These are phyloP conservation scores for Zangia roseola DNA, from an alignment of 768 basidiomycete species.

Conservation along the genomic window DNA sequence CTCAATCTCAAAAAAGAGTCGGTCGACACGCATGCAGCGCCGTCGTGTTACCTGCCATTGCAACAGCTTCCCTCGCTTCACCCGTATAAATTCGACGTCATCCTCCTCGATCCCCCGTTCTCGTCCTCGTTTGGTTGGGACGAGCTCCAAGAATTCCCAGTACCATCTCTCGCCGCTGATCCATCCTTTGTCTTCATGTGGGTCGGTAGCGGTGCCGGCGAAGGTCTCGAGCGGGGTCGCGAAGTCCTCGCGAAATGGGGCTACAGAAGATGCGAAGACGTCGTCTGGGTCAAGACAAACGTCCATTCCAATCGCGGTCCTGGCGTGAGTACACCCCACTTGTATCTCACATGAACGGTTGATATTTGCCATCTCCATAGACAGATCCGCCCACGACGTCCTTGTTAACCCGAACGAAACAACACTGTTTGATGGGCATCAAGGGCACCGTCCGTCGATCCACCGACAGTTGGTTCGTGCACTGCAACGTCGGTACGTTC, in stretches of 20 bases:
- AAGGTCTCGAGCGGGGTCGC: constrained; percentile 87
- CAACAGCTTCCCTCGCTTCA: constrained; percentile 55
- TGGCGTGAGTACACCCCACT: constrained; percentile 49
- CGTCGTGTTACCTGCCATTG: constrained; percentile 70
- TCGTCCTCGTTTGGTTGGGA: constrained; percentile 87
- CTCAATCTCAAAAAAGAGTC: constrained; percentile 80
- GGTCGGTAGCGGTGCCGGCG: constrained; percentile 90
- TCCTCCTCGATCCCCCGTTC: constrained; percentile 89
- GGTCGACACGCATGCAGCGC: constrained; percentile 65
- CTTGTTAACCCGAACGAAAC: constrained; percentile 85
- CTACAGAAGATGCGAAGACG: constrained; percentile 91
- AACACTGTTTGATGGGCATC: constrained; percentile 97
- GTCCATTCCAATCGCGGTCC: constrained; percentile 66
- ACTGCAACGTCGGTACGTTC: constrained; percentile 89
- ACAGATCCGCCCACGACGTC: constrained; percentile 86
- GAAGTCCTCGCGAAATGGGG: constrained; percentile 95
- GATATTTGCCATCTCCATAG: constrained; percentile 34
- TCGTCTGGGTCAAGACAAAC: constrained; percentile 98
- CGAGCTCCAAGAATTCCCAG: constrained; percentile 75
- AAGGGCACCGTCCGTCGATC: constrained; percentile 93
- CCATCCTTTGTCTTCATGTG: constrained; percentile 94
- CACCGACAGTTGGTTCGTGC: constrained; percentile 95
- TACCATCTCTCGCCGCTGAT: constrained; percentile 82
- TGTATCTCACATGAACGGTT: not conserved
- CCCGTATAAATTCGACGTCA: constrained; percentile 82